Conservation (phyloP, 2,329 filamentous ascomycete species). For the Colletotrichum eleusines region DNA sequence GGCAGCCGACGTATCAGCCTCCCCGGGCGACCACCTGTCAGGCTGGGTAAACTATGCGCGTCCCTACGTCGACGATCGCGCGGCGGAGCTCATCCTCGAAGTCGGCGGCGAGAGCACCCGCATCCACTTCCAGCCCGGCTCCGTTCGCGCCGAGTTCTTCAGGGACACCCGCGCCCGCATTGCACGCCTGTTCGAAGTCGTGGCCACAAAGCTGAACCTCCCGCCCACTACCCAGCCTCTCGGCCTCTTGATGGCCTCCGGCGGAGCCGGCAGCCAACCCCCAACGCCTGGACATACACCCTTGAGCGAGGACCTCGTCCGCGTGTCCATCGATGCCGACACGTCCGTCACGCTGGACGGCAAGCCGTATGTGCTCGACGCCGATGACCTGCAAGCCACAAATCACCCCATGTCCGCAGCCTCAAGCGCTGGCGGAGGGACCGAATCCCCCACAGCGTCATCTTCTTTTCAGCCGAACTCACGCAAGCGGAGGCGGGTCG, state of each 20-base stretch:
- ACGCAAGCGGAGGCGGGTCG: slow-evolving; percentile 61
- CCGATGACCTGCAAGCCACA: slow-evolving; percentile 40
- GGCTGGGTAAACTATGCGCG: slow-evolving; percentile 82
- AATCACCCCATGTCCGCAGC: slow-evolving; percentile 47
- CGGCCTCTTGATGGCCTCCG: slow-evolving; percentile 75
- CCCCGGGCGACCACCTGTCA: slow-evolving; percentile 48
- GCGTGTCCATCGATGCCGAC: slow-evolving; percentile 71
- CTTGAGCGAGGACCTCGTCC: slow-evolving; percentile 77
- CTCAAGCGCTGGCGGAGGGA: slow-evolving; percentile 49
- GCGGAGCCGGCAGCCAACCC: slow-evolving; percentile 71
- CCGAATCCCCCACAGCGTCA: slow-evolving; percentile 52
- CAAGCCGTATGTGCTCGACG: slow-evolving; percentile 54
- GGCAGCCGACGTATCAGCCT: slow-evolving; percentile 57
- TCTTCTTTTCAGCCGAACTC: slow-evolving; percentile 49
- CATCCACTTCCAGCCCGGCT: slow-evolving; percentile 60
- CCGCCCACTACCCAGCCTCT: slow-evolving; percentile 70
- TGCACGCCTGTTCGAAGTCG: slow-evolving; percentile 79
- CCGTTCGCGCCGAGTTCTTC: slow-evolving; percentile 76
- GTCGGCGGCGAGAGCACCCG: slow-evolving; percentile 76
- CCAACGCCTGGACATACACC: slow-evolving; percentile 77
- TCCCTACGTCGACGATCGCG: slow-evolving; percentile 83
- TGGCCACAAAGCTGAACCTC: slow-evolving; percentile 83
- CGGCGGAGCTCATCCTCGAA: slow-evolving; percentile 83
- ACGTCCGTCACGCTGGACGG: slow-evolving; percentile 72
- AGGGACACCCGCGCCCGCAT: slow-evolving; percentile 77